Conservation (phyloP, 106 monocot genomes). For the Dendrobium chrysotoxum region DNA sequence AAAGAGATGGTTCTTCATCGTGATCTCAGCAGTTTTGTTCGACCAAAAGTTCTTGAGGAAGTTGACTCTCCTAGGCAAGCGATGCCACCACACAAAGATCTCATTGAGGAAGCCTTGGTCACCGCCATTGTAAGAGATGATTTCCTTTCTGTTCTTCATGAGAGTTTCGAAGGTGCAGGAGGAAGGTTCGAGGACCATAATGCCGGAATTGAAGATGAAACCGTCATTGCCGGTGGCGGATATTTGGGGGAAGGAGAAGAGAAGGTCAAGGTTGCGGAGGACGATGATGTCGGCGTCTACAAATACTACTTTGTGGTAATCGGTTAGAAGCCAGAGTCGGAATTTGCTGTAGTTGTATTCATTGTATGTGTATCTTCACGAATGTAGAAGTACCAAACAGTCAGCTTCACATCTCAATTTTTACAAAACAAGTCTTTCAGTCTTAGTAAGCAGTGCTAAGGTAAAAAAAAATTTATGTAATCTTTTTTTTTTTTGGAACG, state of each 20-base stretch:
- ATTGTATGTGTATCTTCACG: constrained; percentile 51
- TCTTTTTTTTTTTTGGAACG: too few relatives aligned
- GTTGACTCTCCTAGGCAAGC: constrained; percentile 73
- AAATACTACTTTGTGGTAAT: constrained; percentile 65
- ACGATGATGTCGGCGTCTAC: constrained; percentile 76
- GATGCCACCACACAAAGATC: constrained; percentile 88
- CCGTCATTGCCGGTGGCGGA: constrained; percentile 73
- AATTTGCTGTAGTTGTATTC: constrained; percentile 98
- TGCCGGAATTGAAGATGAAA: constrained; percentile 77
- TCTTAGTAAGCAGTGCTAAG: too few relatives aligned
- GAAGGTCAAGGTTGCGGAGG: constrained; percentile 69
- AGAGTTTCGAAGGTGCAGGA: constrained; percentile 48
- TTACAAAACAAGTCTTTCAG: not conserved
- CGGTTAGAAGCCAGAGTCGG: constrained; percentile 72
- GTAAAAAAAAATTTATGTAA: too few relatives aligned
- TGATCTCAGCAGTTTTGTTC: constrained; percentile 41
- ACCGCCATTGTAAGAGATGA: constrained; percentile 86
- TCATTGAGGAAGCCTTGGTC: constrained; percentile 92
- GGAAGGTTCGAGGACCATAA: constrained; percentile 88
- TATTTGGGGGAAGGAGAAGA: constrained; percentile 72
- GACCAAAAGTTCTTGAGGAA: constrained; percentile 80
- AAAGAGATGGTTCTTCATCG: constrained; percentile 45
- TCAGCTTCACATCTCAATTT: not conserved
- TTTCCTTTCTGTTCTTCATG: constrained; percentile 27
- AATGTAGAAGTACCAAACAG: too few relatives aligned